These are phyloP conservation scores for Zygosaccharomyces gambellarensis DNA, from an alignment of 805 yeast genomes.

Conservation along the genomic window DNA sequence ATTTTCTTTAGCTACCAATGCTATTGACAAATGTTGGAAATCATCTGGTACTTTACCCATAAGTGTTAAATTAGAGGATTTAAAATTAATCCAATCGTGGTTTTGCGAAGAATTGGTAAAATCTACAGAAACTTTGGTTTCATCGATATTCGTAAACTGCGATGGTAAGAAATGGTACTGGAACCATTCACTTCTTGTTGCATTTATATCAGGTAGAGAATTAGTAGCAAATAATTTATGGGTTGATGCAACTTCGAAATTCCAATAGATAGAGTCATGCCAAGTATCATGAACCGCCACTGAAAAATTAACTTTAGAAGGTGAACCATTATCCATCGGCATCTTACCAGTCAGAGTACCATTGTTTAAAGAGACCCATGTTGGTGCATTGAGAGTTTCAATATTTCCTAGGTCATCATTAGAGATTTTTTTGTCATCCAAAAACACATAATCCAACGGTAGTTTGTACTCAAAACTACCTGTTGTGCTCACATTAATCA, in stretches of 20 bases:
- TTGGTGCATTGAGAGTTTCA: slow-evolving; percentile 48
- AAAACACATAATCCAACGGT: slow-evolving; percentile 58
- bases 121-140: slow-evolving; percentile 45
- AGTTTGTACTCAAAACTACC: slow-evolving; percentile 49
- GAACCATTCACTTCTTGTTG: slow-evolving; percentile 60
- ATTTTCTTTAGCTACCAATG: slow-evolving; percentile 39
- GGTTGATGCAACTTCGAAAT: slow-evolving; percentile 52
- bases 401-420: slow-evolving; percentile 52
- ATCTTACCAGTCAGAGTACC: slow-evolving; percentile 50
- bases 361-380: slow-evolving; percentile 49
- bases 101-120: slow-evolving; percentile 35
- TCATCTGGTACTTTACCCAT: slow-evolving; percentile 59
- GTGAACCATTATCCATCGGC: slow-evolving; percentile 43
- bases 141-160: slow-evolving; percentile 50
- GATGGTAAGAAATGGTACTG: slow-evolving; percentile 50
- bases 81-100: slow-evolving; percentile 63
- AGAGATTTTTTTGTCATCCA: slow-evolving; percentile 54
- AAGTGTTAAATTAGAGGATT: slow-evolving; percentile 56
- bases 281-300: slow-evolving; percentile 55
- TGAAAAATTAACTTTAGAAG: slow-evolving; percentile 40
- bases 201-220: slow-evolving; percentile 55
- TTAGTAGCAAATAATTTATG: slow-evolving; percentile 51
- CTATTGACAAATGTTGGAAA: slow-evolving; percentile 40
- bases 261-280: slow-evolving; percentile 55
- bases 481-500: slow-evolving; percentile 64